These are phyloP conservation scores for Gautieria morchelliformis DNA, from an alignment of 768 basidiomycete genomes.

Conservation along the genomic window DNA sequence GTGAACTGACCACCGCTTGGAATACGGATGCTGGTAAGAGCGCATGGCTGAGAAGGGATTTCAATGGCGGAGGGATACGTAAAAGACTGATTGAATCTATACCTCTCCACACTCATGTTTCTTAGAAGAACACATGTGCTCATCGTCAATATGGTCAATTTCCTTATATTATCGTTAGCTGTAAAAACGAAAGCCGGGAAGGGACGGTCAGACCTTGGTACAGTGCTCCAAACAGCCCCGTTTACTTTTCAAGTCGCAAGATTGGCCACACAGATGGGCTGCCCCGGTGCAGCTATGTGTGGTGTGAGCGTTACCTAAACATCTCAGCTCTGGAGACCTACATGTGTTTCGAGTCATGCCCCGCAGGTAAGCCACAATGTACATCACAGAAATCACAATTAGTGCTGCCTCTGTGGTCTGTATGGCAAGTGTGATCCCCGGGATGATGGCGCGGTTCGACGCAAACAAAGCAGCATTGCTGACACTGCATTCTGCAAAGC, in stretches of 20 bases:
- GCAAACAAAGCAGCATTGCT: constrained; percentile 39
- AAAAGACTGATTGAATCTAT: background rate
- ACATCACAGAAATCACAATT: constrained; percentile 35
- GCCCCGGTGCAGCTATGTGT: constrained; percentile 38
- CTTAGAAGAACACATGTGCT: constrained; percentile 44
- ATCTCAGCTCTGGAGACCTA: constrained; percentile 19
- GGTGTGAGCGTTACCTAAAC: background rate
- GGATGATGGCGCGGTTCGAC: constrained; percentile 37
- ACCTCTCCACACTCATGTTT: constrained; percentile 50
- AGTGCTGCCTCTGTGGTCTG: constrained; percentile 37
- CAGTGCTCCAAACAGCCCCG: constrained; percentile 45
- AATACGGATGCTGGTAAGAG: background rate
- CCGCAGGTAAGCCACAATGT: constrained; percentile 42
- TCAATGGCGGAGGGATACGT: background rate
- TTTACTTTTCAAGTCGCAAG: constrained; percentile 35
- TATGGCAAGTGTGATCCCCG: constrained; percentile 39
- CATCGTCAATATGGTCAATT: constrained; percentile 35
- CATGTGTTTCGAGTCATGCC: constrained; percentile 49
- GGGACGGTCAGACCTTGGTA: constrained; percentile 39
- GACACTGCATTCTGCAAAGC: constrained; percentile 41
- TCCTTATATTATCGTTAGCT: constrained; percentile 25
- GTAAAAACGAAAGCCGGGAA: no score
- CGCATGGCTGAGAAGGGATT: background rate
- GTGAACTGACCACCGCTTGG: background rate
- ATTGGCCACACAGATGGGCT: constrained; percentile 44